Percentiles rank a stretch among this genome's conserved stretches.
These are phyloP conservation scores for Pneumocystis jirovecii DNA, from an alignment of 1,139 yeast species.

Conservation along the genomic window DNA sequence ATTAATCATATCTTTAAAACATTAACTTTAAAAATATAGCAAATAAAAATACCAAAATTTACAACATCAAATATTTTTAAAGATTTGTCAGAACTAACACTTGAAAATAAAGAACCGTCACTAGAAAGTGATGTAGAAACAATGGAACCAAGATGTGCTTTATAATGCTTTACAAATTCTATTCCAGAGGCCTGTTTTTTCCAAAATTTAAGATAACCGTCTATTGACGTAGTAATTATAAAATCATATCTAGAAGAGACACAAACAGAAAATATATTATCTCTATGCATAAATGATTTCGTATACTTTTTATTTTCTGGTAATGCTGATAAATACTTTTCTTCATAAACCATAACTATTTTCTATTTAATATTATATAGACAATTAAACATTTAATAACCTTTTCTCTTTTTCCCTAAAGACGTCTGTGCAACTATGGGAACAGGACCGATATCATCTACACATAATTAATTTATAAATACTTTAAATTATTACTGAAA, in stretches of 20 bases:
- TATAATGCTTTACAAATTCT: slow-evolving; percentile 28
- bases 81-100: slow-evolving; percentile 22
- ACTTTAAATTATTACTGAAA: background rate
- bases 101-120: slow-evolving; percentile 23
- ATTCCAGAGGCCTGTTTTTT: slow-evolving; percentile 18
- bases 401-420: slow-evolving; percentile 8
- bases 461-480: background rate
- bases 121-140: slow-evolving; percentile 17
- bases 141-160: slow-evolving; percentile 24
- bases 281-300: slow-evolving; percentile 23
- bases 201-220: slow-evolving; percentile 35
- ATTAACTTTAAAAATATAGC: slow-evolving; percentile 18
- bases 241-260: slow-evolving; percentile 16
- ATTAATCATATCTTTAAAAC: slow-evolving; percentile 26
- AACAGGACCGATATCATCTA: slow-evolving; percentile 12
- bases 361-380: slow-evolving; percentile 9
- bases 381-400: slow-evolving; percentile 3
- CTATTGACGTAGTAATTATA: slow-evolving; percentile 28
- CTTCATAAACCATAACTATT: slow-evolving; percentile 6
- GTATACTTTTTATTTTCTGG: slow-evolving; percentile 20
- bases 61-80: slow-evolving; percentile 31
- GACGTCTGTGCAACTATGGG: slow-evolving; percentile 3
- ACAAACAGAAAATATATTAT: slow-evolving; percentile 15
- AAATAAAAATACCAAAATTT: slow-evolving; percentile 14
- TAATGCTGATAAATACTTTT: slow-evolving; percentile 15